phyloP scores from a whole-genome alignment of 306 rosid genomes.

The Astragalus glycyphyllos region DNA sequence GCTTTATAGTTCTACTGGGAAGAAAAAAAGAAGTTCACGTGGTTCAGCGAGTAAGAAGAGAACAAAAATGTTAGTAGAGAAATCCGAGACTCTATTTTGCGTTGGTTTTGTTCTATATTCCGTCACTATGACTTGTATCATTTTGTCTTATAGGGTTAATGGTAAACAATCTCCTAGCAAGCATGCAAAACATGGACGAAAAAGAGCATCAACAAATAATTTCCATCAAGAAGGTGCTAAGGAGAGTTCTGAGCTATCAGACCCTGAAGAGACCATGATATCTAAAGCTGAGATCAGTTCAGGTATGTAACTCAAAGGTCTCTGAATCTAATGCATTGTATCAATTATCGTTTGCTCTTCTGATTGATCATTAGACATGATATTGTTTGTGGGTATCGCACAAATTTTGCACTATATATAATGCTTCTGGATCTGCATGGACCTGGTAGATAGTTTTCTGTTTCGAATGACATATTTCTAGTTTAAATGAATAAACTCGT shows the following conservation, averaged over 20 bases:
- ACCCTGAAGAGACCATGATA: slow-evolving; percentile 52
- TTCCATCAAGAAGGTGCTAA: slow-evolving; percentile 55
- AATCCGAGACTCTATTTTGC: slow-evolving; percentile 29
- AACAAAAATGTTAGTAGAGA: slow-evolving; percentile 65
- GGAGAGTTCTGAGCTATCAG: slow-evolving; percentile 66
- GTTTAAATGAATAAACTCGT: not conserved
- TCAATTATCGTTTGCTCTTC: slow-evolving; percentile 31
- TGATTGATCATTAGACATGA: slow-evolving; percentile 35
- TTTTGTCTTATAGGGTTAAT: slow-evolving; percentile 58
- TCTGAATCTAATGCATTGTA: slow-evolving; percentile 25
- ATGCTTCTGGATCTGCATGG: slow-evolving; percentile 19
- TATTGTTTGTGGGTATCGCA: slow-evolving; percentile 9
- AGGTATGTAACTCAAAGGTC: slow-evolving; percentile 54
- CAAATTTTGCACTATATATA: slow-evolving; percentile 8
- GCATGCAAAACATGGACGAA: slow-evolving; percentile 52
- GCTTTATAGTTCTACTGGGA: slow-evolving; percentile 65
- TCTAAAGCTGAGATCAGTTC: slow-evolving; percentile 61
- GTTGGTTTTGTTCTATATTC: slow-evolving; percentile 38
- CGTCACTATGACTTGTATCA: slow-evolving; percentile 26
- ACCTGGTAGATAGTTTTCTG: slow-evolving; percentile 4
- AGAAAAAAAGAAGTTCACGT: slow-evolving; percentile 55
- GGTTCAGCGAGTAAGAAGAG: slow-evolving; percentile 57
- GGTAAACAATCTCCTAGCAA: slow-evolving; percentile 70
- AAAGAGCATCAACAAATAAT: slow-evolving; percentile 53
- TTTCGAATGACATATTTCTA: not conserved